phyloP scores from a whole-genome alignment of 495 filamentous ascomycete species.

The Xylaria flabelliformis region DNA sequence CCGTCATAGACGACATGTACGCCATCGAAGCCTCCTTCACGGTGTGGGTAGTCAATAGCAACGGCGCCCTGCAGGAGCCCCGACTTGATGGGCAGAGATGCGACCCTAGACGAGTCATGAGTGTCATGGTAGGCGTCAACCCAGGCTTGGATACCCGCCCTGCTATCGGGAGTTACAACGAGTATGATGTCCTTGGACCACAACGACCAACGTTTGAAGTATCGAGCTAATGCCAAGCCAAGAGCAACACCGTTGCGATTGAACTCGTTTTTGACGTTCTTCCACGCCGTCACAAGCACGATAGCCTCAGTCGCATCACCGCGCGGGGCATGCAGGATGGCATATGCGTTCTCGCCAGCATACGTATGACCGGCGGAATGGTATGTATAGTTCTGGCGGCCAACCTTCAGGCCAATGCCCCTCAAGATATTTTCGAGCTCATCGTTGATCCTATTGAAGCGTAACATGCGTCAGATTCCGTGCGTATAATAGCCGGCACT shows the following conservation, averaged over 20 bases:
- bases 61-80: constrained; percentile 92
- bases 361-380: constrained; percentile 76
- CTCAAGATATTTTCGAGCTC: constrained; percentile 76
- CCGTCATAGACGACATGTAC: constrained; percentile 95
- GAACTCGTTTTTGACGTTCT: constrained; percentile 76
- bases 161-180: constrained; percentile 85
- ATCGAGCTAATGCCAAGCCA: constrained; percentile 83
- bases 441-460: constrained; percentile 62
- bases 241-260: constrained; percentile 89
- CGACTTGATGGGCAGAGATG: constrained; percentile 86
- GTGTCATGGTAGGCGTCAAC: constrained; percentile 96
- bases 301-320: constrained; percentile 99
- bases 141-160: constrained; percentile 93
- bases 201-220: constrained; percentile 96
- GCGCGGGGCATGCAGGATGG: constrained; percentile 90
- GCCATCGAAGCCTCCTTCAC: constrained; percentile 76
- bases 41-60: constrained; percentile 87
- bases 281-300: constrained; percentile 88
- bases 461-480: constrained; percentile 6
- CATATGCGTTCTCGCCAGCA: constrained; percentile 90
- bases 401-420: constrained; percentile 81
- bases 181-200: constrained; percentile 99
- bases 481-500: background rate
- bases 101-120: constrained; percentile 68
- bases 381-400: constrained; percentile 78